Evolutionary conservation across 2,329 filamentous ascomycete species (phyloP), one percentile per base, ranked within the genome.

Genomic region (Diaporthe sp.): DNA sequence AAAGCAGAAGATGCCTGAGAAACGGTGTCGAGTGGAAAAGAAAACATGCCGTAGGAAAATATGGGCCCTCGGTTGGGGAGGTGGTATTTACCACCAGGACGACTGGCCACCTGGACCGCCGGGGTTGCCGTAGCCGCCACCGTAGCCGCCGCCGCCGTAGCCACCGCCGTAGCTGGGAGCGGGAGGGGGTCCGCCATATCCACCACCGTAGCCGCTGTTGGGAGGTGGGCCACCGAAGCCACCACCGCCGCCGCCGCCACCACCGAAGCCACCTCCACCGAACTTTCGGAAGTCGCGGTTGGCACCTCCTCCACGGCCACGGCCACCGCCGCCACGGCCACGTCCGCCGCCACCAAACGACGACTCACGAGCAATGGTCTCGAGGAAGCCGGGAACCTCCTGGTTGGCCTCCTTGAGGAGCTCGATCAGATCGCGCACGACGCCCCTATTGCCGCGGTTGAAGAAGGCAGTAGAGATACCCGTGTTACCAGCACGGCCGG

Each of bases 391-490:
- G 42, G 97, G 97, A 77, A 98, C 91, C 82, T 99, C 97, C 86
- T 99, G 97, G 88, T 99, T 97, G 79, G 97, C 97, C 86, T 99
- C 97, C 90, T 98, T 98, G 79, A 99, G 91, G 38, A 99, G 92
- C n/a, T 99, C 97, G 80, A 99, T 91, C 76, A 99, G 92, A 81
- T 98, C 97, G 79, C 97, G 94, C 78, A 98, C 97, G 79, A 99
- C 95, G 86, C 97, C 97, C 81, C 97, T 95, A 90, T 99, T 99
- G 82, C 96, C 96, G 83, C 97, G 96, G 91, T 99, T 99, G 93
- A 99, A 98, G 91, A 99, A 99, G 74, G 97, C 97, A 80, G 97
- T 99, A 8, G 97, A 95, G 79, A 98, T 93, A 93, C 97, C 97
- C 81, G 96, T 98, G 90, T 99, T 99, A 85, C 97, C 97, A 78